Conservation (phyloP, 2,329 filamentous ascomycete species). For the Aspergillus novoparasiticus region DNA sequence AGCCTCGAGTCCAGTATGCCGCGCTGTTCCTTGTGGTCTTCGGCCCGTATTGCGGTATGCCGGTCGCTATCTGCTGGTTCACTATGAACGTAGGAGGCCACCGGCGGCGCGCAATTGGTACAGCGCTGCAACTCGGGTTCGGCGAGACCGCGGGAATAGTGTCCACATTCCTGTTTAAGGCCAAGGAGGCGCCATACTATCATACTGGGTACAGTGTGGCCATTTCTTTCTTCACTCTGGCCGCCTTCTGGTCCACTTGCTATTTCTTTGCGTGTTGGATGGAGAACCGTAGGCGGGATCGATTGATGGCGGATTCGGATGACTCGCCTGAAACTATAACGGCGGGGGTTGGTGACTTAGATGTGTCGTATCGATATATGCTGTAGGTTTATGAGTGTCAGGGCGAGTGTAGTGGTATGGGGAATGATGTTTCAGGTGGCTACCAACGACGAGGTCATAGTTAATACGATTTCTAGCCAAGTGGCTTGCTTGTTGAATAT, state of each 20-base stretch:
- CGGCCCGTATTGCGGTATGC: slow-evolving; percentile 82
- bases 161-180: neutral
- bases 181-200: neutral
- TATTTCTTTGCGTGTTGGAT: neutral
- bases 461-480: too few relatives aligned
- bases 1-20: slow-evolving; percentile 69
- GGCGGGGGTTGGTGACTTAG: neutral
- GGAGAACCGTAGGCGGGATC: neutral
- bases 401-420: neutral
- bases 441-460: too few relatives aligned
- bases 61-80: slow-evolving; percentile 80
- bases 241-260: neutral
- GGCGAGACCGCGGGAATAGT: slow-evolving; percentile 42
- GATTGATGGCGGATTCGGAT: neutral
- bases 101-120: slow-evolving; percentile 68
- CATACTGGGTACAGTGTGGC: neutral
- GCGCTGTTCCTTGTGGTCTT: slow-evolving; percentile 79
- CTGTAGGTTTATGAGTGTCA: neutral
- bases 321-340: neutral
- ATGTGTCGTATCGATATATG: neutral
- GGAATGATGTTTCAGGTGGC: too few relatives aligned
- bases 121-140: slow-evolving; percentile 76
- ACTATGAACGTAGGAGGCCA: slow-evolving; percentile 78
- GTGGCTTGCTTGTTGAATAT: too few relatives aligned
- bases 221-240: neutral